Conservation (phyloP, 768 basidiomycete genomes). For the Pluteus cervinus region DNA sequence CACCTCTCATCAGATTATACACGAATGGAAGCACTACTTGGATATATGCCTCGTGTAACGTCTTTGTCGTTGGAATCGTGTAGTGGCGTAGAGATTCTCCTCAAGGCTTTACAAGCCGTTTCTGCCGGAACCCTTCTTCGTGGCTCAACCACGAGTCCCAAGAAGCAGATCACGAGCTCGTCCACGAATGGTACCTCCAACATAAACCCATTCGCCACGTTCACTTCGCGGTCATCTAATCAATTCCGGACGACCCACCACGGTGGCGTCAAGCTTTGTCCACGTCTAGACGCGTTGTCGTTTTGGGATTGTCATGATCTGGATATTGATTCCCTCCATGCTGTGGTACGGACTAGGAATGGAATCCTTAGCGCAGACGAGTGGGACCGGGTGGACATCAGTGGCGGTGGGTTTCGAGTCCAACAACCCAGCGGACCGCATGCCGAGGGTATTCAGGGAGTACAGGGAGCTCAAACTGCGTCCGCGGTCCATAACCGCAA, state of each 20-base stretch:
- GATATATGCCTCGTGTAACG: constrained; percentile 45
- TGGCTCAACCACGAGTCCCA: constrained; percentile 6
- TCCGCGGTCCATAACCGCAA: constrained; percentile 11
- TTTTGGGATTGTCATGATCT: constrained; percentile 48
- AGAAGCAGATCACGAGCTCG: neutral
- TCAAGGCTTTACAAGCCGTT: constrained; percentile 34
- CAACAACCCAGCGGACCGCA: constrained; percentile 7
- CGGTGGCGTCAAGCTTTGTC: constrained; percentile 41
- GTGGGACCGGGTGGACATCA: constrained; percentile 7
- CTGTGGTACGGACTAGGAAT: constrained; percentile 31
- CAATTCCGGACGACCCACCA: constrained; percentile 7
- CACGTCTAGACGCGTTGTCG: constrained; percentile 42
- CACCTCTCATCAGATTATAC: constrained; percentile 31
- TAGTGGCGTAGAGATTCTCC: constrained; percentile 31
- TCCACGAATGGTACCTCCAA: too few species aligned
- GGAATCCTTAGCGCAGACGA: constrained; percentile 17
- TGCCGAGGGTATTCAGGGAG: constrained; percentile 3
- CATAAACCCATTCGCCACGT: too few species aligned
- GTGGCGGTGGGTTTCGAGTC: constrained; percentile 4
- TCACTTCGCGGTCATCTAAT: too few species aligned
- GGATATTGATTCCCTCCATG: constrained; percentile 27
- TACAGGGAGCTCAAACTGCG: constrained; percentile 1
- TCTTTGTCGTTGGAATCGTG: constrained; percentile 44
- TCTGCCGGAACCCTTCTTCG: constrained; percentile 18
- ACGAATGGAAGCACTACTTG: constrained; percentile 34